Conservation (phyloP, 768 basidiomycete genomes). For the Kwoniella dejecticola region DNA sequence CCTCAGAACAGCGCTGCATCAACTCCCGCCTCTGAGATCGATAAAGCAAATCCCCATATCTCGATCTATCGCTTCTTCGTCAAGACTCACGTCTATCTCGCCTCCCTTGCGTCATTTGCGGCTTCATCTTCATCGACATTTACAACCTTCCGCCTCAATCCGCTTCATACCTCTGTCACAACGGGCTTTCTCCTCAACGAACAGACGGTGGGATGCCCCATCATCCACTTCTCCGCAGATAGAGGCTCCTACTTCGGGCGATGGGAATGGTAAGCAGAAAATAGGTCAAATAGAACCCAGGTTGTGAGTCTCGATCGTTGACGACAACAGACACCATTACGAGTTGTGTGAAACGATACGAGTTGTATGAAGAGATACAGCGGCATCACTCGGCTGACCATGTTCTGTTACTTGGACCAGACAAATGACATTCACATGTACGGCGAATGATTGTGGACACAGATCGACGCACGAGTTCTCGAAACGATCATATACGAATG, state of each 20-base stretch:
- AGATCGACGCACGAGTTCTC: constrained; percentile 89
- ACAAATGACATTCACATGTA: constrained; percentile 55
- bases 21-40: background rate
- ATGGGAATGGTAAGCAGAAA: constrained; percentile 24
- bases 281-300: constrained; percentile 43
- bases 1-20: background rate
- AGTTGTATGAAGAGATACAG: too few relatives aligned
- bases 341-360: too few relatives aligned
- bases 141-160: too few relatives aligned
- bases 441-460: constrained; percentile 62
- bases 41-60: background rate
- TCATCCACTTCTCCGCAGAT: constrained; percentile 1
- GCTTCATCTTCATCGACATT: too few relatives aligned
- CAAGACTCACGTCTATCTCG: background rate
- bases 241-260: constrained; percentile 16
- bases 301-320: too few relatives aligned
- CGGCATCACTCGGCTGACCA: too few relatives aligned
- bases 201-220: constrained; percentile 12
- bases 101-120: background rate
- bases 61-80: constrained; percentile 15
- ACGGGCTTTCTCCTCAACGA: too few relatives aligned
- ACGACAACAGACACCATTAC: too few relatives aligned
- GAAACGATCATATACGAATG: constrained; percentile 77
- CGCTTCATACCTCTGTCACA: too few relatives aligned
- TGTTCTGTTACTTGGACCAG: too few relatives aligned